phyloP scores from a whole-genome alignment of 441 rosid species.

The Populus hybrid region DNA sequence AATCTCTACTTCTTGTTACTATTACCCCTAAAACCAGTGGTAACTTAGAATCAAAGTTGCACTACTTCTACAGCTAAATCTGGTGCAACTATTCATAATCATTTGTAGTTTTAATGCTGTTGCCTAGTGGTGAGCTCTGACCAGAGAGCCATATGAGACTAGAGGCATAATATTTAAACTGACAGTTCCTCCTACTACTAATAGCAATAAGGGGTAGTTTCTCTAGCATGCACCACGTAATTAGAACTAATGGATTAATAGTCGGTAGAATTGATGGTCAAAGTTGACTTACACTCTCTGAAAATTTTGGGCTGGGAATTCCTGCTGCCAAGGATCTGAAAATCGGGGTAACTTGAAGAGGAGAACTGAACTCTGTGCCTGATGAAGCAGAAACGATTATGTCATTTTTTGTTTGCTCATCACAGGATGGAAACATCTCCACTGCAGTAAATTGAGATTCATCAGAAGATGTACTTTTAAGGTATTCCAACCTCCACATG shows the following conservation, averaged over 20 bases:
- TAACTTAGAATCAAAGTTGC: constrained; percentile 1
- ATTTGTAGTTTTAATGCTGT: background rate
- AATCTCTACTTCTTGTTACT: background rate
- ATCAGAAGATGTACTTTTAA: constrained; percentile 11
- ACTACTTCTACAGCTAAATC: background rate
- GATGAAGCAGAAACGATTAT: constrained; percentile 48
- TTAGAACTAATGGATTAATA: constrained; percentile 7
- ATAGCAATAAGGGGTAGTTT: background rate
- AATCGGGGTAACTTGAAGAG: constrained; percentile 83
- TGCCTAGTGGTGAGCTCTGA: background rate
- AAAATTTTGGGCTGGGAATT: constrained; percentile 95
- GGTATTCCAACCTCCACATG: constrained; percentile 3
- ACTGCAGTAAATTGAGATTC: constrained; percentile 31
- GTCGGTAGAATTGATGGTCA: constrained; percentile 7
- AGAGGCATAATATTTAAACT: background rate
- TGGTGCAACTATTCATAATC: background rate
- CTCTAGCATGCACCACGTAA: background rate
- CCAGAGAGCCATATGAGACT: background rate
- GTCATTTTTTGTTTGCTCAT: constrained; percentile 37
- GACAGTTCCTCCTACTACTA: background rate
- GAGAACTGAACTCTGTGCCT: constrained; percentile 69
- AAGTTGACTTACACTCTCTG: constrained; percentile 87
- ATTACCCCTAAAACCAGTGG: background rate
- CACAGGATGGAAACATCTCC: constrained; percentile 39
- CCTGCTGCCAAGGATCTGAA: constrained; percentile 97